Evolutionary conservation across 108 stramenopile genomes (phyloP), one percentile per base, ranked within the genome.

Genomic region (Bacterosira constricta): DNA sequence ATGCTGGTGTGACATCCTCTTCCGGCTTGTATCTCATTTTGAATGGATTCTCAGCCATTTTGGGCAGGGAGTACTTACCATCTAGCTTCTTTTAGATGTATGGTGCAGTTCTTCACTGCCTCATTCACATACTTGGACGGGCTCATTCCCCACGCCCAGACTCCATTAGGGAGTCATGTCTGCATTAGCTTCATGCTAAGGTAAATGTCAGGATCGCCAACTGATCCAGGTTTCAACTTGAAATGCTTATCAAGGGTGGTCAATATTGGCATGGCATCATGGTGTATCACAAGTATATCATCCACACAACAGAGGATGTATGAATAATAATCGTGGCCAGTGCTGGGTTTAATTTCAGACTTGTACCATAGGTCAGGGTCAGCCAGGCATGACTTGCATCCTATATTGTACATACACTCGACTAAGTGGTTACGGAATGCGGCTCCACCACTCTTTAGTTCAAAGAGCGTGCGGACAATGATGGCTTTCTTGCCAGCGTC

Each of bases 11-110:
- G 13, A 37, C 36, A 50, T 67, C 54, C 15, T 35, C 37, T 25
- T 56, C 55, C 1, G 65, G 44, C 9, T n/a, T 27, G 13, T 75
- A 67, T 3, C 49, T 45, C 3, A 6, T 30, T 1, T 79, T 75
- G 9, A 50, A 31, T 6, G 47, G 32, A 20, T 42, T 61, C 12
- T 21, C 4, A 18, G 63, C 47, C 13, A 18, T 47, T 20, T n/a
- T n/a, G 35, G 63, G 63, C 30, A 65, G 47, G 23, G 10, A 15
- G 13, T n/a, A 34, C 11, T 25, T 4, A 20, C 37, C 53, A 26
- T 32, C 37, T 3, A 47, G n/a, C 4, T 18, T 36, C 53, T 36
- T 55, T 25, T 15, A 54, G 54, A 11, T 56, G 36, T 4, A 30
- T 34, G 30, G 27, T 31, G n/a, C 52, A 18, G 13, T 68, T 44